Conservation (phyloP, 1,284 basidiomycete species). For the Cryptococcus sp. region DNA sequence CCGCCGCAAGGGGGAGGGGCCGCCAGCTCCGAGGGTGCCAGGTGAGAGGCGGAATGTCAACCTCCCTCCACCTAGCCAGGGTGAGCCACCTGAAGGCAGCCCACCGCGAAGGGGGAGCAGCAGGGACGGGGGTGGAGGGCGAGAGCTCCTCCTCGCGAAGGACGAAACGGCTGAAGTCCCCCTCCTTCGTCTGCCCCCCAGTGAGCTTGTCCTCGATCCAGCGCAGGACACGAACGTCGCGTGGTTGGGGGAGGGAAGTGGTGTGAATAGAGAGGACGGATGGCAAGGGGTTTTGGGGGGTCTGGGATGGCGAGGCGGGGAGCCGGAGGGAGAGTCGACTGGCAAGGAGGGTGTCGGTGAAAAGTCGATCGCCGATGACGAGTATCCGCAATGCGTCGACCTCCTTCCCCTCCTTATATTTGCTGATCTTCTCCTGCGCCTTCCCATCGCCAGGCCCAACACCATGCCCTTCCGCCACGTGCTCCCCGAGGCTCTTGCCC, state of each 20-base stretch:
- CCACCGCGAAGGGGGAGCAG: neutral
- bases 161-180: slow-evolving; percentile 24
- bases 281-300: slow-evolving; percentile 2
- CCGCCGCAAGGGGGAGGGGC: slow-evolving; percentile 11
- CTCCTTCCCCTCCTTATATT: slow-evolving; percentile 1
- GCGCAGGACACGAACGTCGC: slow-evolving; percentile 43
- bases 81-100: slow-evolving; percentile 9
- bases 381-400: slow-evolving; percentile 54
- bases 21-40: slow-evolving; percentile 25
- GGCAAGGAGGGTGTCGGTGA: slow-evolving; percentile 86
- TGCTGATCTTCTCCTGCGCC: neutral
- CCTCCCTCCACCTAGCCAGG: slow-evolving; percentile 12
- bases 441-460: neutral
- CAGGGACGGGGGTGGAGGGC: too few relatives aligned
- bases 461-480: neutral
- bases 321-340: slow-evolving; percentile 57
- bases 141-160: slow-evolving; percentile 2
- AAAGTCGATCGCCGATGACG: slow-evolving; percentile 82
- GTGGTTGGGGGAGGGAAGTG: slow-evolving; percentile 37
- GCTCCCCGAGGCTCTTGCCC: neutral
- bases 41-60: slow-evolving; percentile 19
- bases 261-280: slow-evolving; percentile 42
- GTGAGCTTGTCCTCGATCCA: slow-evolving; percentile 40
- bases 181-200: slow-evolving; percentile 12
- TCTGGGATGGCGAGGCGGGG: slow-evolving; percentile 4